Evolutionary conservation across 331 rosid species (phyloP).

Genomic region (Rosa hybrid): DNA sequence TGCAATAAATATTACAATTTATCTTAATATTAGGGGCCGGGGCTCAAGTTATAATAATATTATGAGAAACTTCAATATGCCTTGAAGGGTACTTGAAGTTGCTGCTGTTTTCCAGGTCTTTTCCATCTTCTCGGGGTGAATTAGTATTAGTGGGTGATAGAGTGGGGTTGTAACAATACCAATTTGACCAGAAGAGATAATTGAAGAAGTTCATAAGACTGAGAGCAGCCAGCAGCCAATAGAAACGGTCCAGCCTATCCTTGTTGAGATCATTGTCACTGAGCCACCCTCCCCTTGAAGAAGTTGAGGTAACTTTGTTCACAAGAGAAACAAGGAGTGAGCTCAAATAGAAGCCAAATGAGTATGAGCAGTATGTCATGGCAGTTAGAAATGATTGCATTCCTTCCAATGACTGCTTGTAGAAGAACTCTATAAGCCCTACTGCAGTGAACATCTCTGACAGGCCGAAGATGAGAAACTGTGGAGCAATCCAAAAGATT

Average conservation of each 20-base stretch:
- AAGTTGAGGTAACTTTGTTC: conserved; percentile 44
- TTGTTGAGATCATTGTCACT: conserved; percentile 58
- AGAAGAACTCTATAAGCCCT: conserved; percentile 60
- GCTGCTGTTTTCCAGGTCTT: conserved; percentile 23
- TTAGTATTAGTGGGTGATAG: not conserved
- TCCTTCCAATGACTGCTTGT: conserved; percentile 55
- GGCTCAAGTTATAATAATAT: conserved; percentile 7
- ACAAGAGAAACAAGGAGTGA: conserved; percentile 58
- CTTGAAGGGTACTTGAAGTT: conserved; percentile 15
- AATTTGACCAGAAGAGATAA: conserved; percentile 55
- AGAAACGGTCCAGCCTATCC: conserved; percentile 53
- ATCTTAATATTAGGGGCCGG: not conserved
- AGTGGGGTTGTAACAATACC: conserved; percentile 48
- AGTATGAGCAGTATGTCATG: conserved; percentile 64
- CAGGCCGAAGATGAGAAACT: conserved; percentile 52
- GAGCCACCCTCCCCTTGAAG: conserved; percentile 54
- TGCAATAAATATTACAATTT: not conserved
- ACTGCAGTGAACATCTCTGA: conserved; percentile 63
- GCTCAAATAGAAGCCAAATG: conserved; percentile 64
- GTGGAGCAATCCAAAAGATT: conserved; percentile 61
- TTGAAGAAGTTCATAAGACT: conserved; percentile 56
- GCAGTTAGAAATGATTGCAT: conserved; percentile 66
- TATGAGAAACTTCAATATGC: conserved; percentile 19
- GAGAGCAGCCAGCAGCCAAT: conserved; percentile 57
- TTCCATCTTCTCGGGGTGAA: conserved; percentile 19